These are phyloP conservation scores for Caryocar brasiliense DNA, from an alignment of 441 rosid genomes.

Conservation along the genomic window DNA sequence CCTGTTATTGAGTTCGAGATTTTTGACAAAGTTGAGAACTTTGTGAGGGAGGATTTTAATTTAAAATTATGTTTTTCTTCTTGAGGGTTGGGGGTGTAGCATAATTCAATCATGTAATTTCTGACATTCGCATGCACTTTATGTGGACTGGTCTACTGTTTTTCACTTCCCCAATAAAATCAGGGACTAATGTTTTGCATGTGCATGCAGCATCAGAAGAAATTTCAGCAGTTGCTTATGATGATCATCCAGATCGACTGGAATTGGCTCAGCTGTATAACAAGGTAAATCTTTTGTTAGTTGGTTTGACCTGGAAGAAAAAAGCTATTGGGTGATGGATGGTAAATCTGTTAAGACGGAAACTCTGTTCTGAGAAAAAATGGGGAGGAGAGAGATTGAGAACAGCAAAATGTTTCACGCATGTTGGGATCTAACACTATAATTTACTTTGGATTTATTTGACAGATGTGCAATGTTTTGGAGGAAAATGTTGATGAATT, in stretches of 20 bases:
- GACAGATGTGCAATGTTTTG: conserved; percentile 59
- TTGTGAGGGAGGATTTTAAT: too few species aligned
- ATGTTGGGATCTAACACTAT: background rate
- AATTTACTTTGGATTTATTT: background rate
- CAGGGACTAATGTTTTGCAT: conserved; percentile 7
- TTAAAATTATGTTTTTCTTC: too few species aligned
- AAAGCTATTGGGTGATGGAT: background rate
- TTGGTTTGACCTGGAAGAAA: background rate
- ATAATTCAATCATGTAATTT: too few species aligned
- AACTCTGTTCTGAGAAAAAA: background rate
- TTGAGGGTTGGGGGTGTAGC: too few species aligned
- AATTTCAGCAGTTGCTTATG: conserved; percentile 42
- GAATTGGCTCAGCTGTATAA: conserved; percentile 53
- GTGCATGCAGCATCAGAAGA: conserved; percentile 70
- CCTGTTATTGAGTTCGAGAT: too few species aligned
- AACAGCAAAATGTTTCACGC: too few species aligned
- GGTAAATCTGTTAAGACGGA: background rate
- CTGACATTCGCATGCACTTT: too few species aligned
- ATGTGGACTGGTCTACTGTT: too few species aligned
- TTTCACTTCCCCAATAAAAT: too few species aligned
- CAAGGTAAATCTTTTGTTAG: conserved; percentile 30
- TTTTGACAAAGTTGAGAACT: too few species aligned
- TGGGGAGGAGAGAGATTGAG: background rate
- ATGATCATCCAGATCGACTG: conserved; percentile 48
- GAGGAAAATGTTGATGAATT: conserved; percentile 44